phyloP scores from a whole-genome alignment of 148 eudicot species.

The Fallopia convolvulus region DNA sequence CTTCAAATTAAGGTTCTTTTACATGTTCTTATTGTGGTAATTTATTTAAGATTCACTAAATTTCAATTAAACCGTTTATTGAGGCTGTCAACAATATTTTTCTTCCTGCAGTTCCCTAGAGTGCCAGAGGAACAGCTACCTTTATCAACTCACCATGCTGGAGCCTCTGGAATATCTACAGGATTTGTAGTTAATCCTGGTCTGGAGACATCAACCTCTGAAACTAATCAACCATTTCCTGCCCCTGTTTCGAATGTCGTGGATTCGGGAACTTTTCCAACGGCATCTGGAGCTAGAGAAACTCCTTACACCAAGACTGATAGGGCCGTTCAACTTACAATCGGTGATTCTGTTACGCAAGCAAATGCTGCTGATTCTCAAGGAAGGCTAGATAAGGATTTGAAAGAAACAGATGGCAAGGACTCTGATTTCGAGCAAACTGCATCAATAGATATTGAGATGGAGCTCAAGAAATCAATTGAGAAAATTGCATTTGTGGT shows the following conservation, averaged over 20 bases:
- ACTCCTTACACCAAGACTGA: conserved; percentile 30
- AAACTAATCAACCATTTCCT: conserved; percentile 66
- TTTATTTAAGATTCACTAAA: not conserved
- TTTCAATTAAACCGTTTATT: not conserved
- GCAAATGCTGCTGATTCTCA: conserved; percentile 21
- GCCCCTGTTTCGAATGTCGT: conserved; percentile 53
- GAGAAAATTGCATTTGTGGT: conserved; percentile 36
- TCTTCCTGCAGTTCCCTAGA: conserved; percentile 54
- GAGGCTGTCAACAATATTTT: not conserved
- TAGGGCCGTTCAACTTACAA: conserved; percentile 14
- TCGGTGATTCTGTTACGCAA: not conserved
- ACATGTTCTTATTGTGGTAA: not conserved
- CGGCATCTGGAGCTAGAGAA: conserved; percentile 26
- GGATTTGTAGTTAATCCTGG: conserved; percentile 72
- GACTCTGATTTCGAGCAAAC: conserved; percentile 35
- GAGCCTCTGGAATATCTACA: conserved; percentile 37
- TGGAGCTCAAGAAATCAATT: conserved; percentile 52
- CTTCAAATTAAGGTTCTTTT: not conserved
- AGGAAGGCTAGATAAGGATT: conserved; percentile 29
- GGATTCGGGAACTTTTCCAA: conserved; percentile 35
- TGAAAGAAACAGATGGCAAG: conserved; percentile 31
- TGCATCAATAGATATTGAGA: conserved; percentile 30
- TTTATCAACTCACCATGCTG: conserved; percentile 44
- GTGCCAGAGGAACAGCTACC: conserved; percentile 60
- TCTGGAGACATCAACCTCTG: conserved; percentile 62